Conservation (phyloP, 2,329 filamentous ascomycete genomes). For the Uncinocarpus reesii region DNA sequence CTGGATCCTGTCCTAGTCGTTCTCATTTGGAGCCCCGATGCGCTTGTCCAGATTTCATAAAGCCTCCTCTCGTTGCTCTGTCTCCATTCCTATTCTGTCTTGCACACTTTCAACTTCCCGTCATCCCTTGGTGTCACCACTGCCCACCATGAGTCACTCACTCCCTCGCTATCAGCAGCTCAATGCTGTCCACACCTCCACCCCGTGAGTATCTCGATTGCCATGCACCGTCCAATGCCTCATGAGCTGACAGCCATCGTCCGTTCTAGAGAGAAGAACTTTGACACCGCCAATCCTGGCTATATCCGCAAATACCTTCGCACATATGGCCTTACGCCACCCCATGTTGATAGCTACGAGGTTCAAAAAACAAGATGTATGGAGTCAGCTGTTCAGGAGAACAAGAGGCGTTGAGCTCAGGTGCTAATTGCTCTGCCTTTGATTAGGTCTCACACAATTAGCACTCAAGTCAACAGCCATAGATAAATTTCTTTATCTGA, state of each 20-base stretch:
- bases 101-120: neutral
- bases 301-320: conserved; percentile 44
- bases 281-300: conserved; percentile 41
- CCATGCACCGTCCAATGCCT: neutral
- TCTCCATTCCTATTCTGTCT: neutral
- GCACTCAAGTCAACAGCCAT: conserved; percentile 39
- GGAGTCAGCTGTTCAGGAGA: conserved; percentile 9
- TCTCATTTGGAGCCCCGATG: conserved; percentile 4
- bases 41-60: conserved; percentile 5
- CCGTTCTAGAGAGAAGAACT: conserved; percentile 33
- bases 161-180: conserved; percentile 25
- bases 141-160: conserved; percentile 14
- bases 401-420: neutral
- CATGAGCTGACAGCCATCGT: neutral
- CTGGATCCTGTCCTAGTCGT: conserved; percentile 7
- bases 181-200: conserved; percentile 29
- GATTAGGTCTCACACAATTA: conserved; percentile 36
- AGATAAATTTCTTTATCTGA: conserved; percentile 43
- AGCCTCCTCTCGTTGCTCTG: conserved; percentile 8
- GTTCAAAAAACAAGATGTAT: conserved; percentile 41
- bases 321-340: conserved; percentile 43
- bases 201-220: conserved; percentile 25
- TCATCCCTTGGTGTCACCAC: conserved; percentile 1
- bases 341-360: conserved; percentile 41
- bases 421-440: conserved; percentile 4